These are phyloP conservation scores for Phaeosphaeriaceae sp. DNA, from an alignment of 2,329 filamentous ascomycete genomes.

Conservation along the genomic window DNA sequence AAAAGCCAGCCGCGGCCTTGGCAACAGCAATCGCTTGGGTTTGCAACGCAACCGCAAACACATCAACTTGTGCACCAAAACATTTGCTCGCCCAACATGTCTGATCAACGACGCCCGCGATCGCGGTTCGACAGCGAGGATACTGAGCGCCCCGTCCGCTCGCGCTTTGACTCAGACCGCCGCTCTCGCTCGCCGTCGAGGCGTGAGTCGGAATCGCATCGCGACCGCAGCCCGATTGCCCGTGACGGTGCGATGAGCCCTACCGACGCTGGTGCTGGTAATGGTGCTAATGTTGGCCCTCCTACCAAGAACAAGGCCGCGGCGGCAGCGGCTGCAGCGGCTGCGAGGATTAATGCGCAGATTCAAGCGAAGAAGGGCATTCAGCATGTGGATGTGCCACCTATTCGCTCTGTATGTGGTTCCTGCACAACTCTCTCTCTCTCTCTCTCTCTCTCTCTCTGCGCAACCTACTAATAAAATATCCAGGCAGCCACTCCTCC, in stretches of 20 bases:
- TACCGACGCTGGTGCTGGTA: conserved; percentile 44
- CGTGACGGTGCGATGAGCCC: conserved; percentile 57
- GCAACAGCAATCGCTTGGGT: conserved; percentile 1
- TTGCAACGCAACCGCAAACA: conserved; percentile 6
- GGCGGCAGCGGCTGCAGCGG: conserved; percentile 82
- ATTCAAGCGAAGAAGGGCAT: conserved; percentile 75
- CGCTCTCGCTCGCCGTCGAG: conserved; percentile 76
- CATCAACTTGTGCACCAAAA: not conserved
- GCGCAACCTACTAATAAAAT: conserved; percentile 21
- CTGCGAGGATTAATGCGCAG: conserved; percentile 57
- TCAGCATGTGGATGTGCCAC: conserved; percentile 87
- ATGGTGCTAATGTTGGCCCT: conserved; percentile 22
- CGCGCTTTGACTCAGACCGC: conserved; percentile 73
- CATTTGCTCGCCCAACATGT: conserved; percentile 59
- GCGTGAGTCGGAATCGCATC: conserved; percentile 68
- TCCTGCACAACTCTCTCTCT: no score
- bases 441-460: no score
- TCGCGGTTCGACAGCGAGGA: conserved; percentile 95
- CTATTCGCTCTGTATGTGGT: conserved; percentile 67
- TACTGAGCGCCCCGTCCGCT: conserved; percentile 65
- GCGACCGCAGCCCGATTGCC: conserved; percentile 81
- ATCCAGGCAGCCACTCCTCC: conserved; percentile 56
- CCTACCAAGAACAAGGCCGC: conserved; percentile 66
- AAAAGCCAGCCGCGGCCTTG: conserved; percentile 7
- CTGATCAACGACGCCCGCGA: conserved; percentile 82